Percentiles rank a stretch among this genome's conserved stretches.
These are phyloP conservation scores for Gonapodya sp. DNA, from an alignment of 192 early-diverging fungal genomes.

Conservation along the genomic window DNA sequence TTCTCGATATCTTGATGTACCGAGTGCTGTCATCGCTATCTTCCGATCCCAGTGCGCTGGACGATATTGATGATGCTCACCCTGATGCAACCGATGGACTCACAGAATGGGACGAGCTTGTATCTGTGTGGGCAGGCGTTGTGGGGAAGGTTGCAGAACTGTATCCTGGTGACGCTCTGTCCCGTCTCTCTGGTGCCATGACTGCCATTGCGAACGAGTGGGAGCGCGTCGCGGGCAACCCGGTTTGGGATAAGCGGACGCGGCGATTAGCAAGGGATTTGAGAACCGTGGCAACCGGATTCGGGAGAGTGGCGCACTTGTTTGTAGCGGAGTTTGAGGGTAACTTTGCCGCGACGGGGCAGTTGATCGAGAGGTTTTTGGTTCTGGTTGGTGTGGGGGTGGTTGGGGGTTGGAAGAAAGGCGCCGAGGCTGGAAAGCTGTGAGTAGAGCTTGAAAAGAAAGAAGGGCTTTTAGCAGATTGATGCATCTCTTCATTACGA, in stretches of 20 bases:
- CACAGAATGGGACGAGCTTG: background rate
- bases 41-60: background rate
- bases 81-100: background rate
- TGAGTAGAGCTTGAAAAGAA: background rate
- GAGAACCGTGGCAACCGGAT: background rate
- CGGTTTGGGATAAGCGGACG: background rate
- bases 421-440: background rate
- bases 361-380: background rate
- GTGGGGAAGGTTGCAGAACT: background rate
- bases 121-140: background rate
- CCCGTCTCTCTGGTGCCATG: background rate
- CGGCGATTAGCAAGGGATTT: background rate
- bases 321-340: background rate
- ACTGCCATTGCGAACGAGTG: background rate
- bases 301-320: background rate
- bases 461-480: background rate
- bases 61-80: background rate
- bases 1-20: background rate
- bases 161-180: background rate
- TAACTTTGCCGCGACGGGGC: background rate
- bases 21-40: background rate
- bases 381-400: background rate
- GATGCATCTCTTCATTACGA: background rate
- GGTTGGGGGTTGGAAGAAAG: background rate
- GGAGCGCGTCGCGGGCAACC: background rate